Evolutionary conservation across 495 filamentous ascomycete genomes (phyloP), one percentile per base, ranked within the genome.

Genomic region (Annulohypoxylon maeteangense): DNA sequence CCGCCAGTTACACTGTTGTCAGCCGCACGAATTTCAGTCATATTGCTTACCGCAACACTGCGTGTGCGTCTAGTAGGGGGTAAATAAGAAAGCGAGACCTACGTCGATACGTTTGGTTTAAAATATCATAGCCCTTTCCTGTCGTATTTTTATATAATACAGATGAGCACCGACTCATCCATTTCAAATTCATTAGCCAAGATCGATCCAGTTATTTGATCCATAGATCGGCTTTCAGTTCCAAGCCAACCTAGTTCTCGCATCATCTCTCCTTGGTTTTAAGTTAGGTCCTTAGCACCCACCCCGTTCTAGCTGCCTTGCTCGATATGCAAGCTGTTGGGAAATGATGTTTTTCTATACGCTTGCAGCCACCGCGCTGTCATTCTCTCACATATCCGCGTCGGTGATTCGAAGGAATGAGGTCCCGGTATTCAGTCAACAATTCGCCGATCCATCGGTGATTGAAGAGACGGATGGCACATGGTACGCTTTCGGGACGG

Each of bases 401-500:
- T 55, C 71, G 62, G 62, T 56, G 57, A 66, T 63, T 42, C 51
- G 54, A 64, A 63, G 58, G 25, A 48, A 36, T 34, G 57, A 65
- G 2, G 55, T 51, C 31, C 65, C 72, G 3, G 72, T 63, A 2
- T 54, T 79, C 42, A 23, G 36, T 1, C 11, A 48, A 38, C 60
- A 82, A 57, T 82, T 82, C 61, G 76, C 81, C 8, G 79, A 81
- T 66, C 80, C 79, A 0, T 72, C 70, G 29, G 75, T 82, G 36
- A 7, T 80, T 48, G 70, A 72, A 36, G 75, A 80, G 48, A 22
- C 50, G 4, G 67, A 76, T 20, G 75, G 75, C 4, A 76, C 51
- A 7, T 82, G 74, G 74, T 82, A 81, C 68, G 74, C 78, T 42
- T 83, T 82, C 59, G 79, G 75, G 5, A 82, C 81, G 8, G 69